Evolutionary conservation across 129 eudicot species (phyloP).

Genomic region (Helianthus tuberosus): DNA sequence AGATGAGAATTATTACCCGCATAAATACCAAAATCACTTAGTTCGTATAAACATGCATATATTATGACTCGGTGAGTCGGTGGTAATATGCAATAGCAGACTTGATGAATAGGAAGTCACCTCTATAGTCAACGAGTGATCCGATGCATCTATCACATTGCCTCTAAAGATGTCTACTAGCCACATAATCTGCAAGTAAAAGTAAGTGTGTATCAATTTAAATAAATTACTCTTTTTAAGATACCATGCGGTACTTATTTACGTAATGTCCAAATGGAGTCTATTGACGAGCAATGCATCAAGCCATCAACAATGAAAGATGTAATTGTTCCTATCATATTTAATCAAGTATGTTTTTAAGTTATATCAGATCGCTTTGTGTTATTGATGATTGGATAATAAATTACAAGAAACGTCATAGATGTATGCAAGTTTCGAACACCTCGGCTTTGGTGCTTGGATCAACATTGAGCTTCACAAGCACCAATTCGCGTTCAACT

Average conservation of each 20-base stretch:
- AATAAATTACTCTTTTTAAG: not conserved
- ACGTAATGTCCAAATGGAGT: not conserved
- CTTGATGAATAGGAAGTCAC: conserved; percentile 38
- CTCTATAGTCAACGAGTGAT: conserved; percentile 76
- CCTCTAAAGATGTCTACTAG: conserved; percentile 83
- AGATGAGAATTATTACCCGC: conserved; percentile 6
- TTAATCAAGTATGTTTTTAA: not conserved
- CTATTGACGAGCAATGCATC: too few relatives aligned
- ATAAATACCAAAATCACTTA: not conserved
- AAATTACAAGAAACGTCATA: conserved; percentile 6
- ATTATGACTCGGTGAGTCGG: not conserved
- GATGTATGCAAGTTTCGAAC: conserved; percentile 26
- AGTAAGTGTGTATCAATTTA: conserved; percentile 14
- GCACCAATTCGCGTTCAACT: conserved; percentile 97
- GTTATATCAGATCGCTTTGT: not conserved
- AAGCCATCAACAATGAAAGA: too few relatives aligned
- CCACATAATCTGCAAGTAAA: conserved; percentile 81
- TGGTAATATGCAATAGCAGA: conserved; percentile 19
- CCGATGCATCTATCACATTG: conserved; percentile 76
- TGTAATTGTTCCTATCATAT: not conserved
- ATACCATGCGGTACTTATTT: not conserved
- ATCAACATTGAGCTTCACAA: conserved; percentile 76
- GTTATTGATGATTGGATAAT: not conserved
- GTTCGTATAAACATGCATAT: not conserved
- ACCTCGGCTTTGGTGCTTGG: conserved; percentile 72